Evolutionary conservation across 257 asterid species (phyloP).

Genomic region (Solanum chaucha): DNA sequence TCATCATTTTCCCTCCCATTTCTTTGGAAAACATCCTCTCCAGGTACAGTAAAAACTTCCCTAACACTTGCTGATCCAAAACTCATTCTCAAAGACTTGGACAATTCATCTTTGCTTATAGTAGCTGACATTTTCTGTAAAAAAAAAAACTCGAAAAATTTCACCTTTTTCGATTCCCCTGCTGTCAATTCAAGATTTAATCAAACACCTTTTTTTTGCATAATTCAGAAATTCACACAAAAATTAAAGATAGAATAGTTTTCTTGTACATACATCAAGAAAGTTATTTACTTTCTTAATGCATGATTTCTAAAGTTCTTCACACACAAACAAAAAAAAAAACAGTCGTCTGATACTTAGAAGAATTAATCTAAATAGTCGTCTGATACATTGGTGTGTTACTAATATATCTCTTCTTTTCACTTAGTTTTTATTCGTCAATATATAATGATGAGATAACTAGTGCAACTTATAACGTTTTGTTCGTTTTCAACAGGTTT

Average conservation of each 20-base stretch:
- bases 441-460: neutral
- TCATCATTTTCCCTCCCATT: slow-evolving; percentile 64
- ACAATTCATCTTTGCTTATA: neutral
- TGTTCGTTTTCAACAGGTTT: neutral
- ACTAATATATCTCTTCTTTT: neutral
- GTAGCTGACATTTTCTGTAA: neutral
- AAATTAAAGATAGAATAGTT: too few species aligned
- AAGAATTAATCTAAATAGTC: neutral
- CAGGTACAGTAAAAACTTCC: slow-evolving; percentile 36
- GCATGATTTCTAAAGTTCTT: too few species aligned
- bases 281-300: neutral
- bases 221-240: neutral
- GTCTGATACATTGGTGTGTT: neutral
- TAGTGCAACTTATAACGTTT: neutral
- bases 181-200: neutral
- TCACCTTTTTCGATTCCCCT: neutral
- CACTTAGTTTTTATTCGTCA: neutral
- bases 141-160: neutral
- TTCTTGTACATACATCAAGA: too few species aligned
- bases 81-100: neutral
- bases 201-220: too few species aligned
- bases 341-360: too few species aligned
- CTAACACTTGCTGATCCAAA: neutral
- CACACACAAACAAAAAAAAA: too few species aligned
- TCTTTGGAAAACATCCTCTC: slow-evolving; percentile 49